Base-by-base conservation (phyloP, 179 eudicot genomes). In the Beta lomatogona region DNA sequence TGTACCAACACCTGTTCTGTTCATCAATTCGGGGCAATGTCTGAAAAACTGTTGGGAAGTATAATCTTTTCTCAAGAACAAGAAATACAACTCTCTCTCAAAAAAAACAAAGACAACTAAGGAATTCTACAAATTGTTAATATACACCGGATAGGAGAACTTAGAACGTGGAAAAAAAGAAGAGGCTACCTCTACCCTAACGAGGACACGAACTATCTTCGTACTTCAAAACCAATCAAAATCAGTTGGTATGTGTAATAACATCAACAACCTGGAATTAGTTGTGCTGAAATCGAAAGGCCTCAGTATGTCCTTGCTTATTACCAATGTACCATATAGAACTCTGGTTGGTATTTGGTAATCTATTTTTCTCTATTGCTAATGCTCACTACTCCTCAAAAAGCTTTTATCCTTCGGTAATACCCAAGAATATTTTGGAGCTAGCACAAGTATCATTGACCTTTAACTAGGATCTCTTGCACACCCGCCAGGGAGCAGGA, bases 401-500 rank as follows among this genome's bases (percentile, higher is more conserved):
- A n/a, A 41, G 1, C 18, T 28, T 52, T 52, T 14, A 25, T 19
- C 53, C 36, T 19, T 9, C 41, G 41, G 58, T 11, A 11, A 9
- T n/a, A 21, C 11, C 41, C 16, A 71, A 45, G 75, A 5, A 50
- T 21, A 21, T 18, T 5, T 50, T 4, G 50, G 25, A 53, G 76
- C 60, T 13, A 25, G 16, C 16, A 72, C 53, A 45, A 41, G 45
- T 19, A 68, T 44, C 6, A 72, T 7, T 11, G 52, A 8, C 6
- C 25, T 75, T 57, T 57, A 72, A 14, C 55, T 70, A 6, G 82
- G 79, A 41, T 89, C 74, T 46, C 98, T 92, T 25, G 84, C 41
- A 84, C 98, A 94, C 31, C 98, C 98, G 69, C 98, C 96, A 0
- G 98, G 98, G 41, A 94, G 93, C 73, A 94, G 93, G 75, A 93